phyloP scores from a whole-genome alignment of 2,329 filamentous ascomycete species.

The Iodosphaeria phyllophila region DNA sequence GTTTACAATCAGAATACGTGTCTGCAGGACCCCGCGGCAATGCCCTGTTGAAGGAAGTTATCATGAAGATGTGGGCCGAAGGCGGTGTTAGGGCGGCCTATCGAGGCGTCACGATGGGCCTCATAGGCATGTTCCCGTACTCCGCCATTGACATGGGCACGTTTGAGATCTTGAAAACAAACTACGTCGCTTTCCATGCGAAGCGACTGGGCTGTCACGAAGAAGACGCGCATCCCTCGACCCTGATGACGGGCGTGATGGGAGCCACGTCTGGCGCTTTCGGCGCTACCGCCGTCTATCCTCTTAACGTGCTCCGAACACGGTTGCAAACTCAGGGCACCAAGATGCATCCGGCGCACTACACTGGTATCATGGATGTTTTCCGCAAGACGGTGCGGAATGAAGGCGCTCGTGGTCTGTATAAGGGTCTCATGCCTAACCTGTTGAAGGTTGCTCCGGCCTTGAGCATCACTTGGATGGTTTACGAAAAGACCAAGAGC shows the following conservation, averaged over 20 bases:
- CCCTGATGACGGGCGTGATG: conserved; percentile 71
- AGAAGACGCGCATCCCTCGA: conserved; percentile 65
- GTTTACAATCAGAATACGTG: conserved; percentile 89
- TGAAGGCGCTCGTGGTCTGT: conserved; percentile 73
- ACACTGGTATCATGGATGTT: conserved; percentile 82
- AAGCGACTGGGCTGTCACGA: conserved; percentile 53
- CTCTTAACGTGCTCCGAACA: conserved; percentile 82
- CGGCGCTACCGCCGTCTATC: conserved; percentile 86
- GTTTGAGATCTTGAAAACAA: conserved; percentile 78
- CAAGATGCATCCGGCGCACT: conserved; percentile 73
- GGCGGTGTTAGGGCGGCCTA: conserved; percentile 66
- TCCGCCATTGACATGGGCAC: conserved; percentile 91
- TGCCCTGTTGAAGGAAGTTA: conserved; percentile 63
- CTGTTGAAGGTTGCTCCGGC: conserved; percentile 90
- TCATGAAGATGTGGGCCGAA: conserved; percentile 66
- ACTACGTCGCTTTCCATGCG: conserved; percentile 52
- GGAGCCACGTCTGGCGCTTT: conserved; percentile 84
- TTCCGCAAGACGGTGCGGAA: conserved; percentile 63
- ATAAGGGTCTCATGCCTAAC: conserved; percentile 90
- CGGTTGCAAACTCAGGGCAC: conserved; percentile 89
- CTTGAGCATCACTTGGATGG: conserved; percentile 85
- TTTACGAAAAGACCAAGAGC: conserved; percentile 80
- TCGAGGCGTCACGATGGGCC: conserved; percentile 80
- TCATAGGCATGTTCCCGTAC: conserved; percentile 95
- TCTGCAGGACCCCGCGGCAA: conserved; percentile 70